Conservation (phyloP, 306 rosid species). For the Styphnolobium japonicum region DNA sequence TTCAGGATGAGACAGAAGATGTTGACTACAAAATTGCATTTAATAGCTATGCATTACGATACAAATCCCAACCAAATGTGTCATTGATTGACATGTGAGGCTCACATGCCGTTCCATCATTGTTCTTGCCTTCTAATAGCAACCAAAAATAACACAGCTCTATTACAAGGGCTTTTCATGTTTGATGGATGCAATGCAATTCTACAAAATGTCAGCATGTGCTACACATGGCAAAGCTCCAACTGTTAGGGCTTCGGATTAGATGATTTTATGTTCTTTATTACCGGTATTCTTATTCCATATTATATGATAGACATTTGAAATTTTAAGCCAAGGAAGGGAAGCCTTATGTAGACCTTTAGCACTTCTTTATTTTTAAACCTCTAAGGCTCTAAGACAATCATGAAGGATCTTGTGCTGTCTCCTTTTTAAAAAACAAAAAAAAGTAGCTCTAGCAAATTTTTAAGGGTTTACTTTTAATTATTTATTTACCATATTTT, state of each 20-base stretch:
- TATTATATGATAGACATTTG: too few species aligned
- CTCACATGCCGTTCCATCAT: neutral
- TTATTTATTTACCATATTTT: neutral
- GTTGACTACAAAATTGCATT: neutral
- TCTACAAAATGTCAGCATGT: neutral
- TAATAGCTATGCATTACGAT: neutral
- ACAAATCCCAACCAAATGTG: neutral
- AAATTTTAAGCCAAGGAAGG: neutral
- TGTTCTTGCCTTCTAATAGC: neutral
- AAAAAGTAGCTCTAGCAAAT: neutral
- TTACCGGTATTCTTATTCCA: too few species aligned
- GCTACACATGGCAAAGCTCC: constrained; percentile 1
- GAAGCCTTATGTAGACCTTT: neutral
- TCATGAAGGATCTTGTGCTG: neutral
- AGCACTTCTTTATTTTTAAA: neutral
- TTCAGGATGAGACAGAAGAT: neutral
- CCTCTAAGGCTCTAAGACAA: neutral
- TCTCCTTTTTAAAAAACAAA: neutral
- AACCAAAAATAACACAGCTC: neutral
- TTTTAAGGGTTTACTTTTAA: neutral
- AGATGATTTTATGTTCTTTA: too few species aligned
- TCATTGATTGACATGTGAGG: constrained; percentile 19
- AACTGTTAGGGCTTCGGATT: neutral
- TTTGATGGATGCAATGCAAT: neutral
- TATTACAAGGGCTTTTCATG: neutral